Evolutionary conservation across 371 early-diverging fungal genomes (phyloP).

Genomic region (Modicella reniformis): DNA sequence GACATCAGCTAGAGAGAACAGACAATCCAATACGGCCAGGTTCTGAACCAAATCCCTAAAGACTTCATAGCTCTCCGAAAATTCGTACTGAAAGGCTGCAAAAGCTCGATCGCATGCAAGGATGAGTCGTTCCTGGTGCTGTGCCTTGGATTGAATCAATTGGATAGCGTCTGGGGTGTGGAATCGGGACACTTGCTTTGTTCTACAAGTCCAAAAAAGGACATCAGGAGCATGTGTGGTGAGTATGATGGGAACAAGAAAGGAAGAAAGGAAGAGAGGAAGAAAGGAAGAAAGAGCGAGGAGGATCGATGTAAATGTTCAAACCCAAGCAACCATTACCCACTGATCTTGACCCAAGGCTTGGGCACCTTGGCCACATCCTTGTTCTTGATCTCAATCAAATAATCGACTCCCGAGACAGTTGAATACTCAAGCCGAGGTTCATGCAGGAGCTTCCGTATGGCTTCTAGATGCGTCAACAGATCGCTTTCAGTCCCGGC

Average conservation of each 20-base stretch:
- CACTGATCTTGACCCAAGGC: constrained; percentile 82
- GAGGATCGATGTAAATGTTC: not conserved
- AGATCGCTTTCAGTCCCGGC: constrained; percentile 62
- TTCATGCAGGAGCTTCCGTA: constrained; percentile 56
- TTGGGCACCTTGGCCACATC: constrained; percentile 67
- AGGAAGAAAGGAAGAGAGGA: no score
- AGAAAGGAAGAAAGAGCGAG: no score
- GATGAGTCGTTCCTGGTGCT: constrained; percentile 72
- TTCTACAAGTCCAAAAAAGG: constrained; percentile 50
- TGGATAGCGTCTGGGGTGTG: constrained; percentile 77
- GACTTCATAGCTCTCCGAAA: constrained; percentile 69
- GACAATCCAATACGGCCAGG: constrained; percentile 79
- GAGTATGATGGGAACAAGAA: no score
- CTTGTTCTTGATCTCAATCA: constrained; percentile 72
- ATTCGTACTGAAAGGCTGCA: constrained; percentile 63
- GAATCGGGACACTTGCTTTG: constrained; percentile 84
- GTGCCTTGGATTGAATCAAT: constrained; percentile 77
- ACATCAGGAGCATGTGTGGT: no score
- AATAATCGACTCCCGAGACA: constrained; percentile 75
- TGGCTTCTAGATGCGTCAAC: constrained; percentile 55
- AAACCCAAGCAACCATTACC: constrained; percentile 24
- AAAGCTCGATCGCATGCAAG: constrained; percentile 71
- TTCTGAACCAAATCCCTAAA: constrained; percentile 71
- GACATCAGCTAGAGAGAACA: constrained; percentile 75
- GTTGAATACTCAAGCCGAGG: constrained; percentile 61